Evolutionary conservation across 805 yeast genomes (phyloP), one percentile per base, ranked within the genome.

Genomic region (Phaffomyces antillensis): DNA sequence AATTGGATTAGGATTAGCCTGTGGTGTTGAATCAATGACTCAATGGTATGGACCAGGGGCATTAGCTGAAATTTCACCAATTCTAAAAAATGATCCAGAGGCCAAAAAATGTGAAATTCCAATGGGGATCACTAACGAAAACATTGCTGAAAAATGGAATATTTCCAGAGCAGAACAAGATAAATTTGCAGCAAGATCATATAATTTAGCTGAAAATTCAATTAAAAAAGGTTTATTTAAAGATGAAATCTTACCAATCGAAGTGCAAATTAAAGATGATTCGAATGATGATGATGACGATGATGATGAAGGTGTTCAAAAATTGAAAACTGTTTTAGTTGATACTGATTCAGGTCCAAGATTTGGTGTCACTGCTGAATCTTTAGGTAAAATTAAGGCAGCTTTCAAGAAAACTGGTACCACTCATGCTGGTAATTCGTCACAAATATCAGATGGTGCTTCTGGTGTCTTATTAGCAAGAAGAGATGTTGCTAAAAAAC

Each of bases 1-100:
- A 73, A 89, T 91, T 57, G 86, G 81, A 53, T 75, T 91, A 57
- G 98, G 98, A 45, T 70, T 91, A 44, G 98, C 93, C 20, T 83
- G 82, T 39, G 98, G 98, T 59, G 96, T 82, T 41, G 98, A 90
- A 70, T 83, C 95, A 54, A 91, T 91, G 98, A 76, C 95, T n/a
- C 70, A 75, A 51, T 82, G 83, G 69, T 89, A 86, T 64, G 93
- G 93, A n/a, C 85, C 93, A 23, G 76, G 76, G 53, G 79, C 91
- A 36, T 68, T 83, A 47, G 83, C 88, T 11, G 67, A 70, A 36
- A 71, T 83, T 48, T 79, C 86, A 12, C 73, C 75, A 18, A 66
- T 67, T 16, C 60, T 77, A 57, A 59, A 68, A 38, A 61, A 62
- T 10, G 63, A 71, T 52, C 58, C 62, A 41, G 75, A 70, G 39